These are phyloP conservation scores for sorghum (Sorghum bicolor) DNA, from an alignment of 176 grass and related monocot genomes.

Conservation along the genomic window DNA sequence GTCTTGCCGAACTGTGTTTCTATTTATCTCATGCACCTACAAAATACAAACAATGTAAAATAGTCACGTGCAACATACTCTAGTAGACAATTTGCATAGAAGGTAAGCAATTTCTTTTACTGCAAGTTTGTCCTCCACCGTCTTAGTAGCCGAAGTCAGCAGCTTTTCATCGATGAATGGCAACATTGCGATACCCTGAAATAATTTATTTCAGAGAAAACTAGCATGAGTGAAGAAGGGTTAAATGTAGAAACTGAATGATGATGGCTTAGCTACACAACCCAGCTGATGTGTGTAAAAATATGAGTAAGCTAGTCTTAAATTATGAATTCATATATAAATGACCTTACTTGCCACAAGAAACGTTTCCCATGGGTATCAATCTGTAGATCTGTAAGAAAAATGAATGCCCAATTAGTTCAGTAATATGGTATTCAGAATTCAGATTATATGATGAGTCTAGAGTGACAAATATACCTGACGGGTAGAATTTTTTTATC, in stretches of 20 bases:
- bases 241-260: background rate
- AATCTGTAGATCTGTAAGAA: conserved; percentile 38
- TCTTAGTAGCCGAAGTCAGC: conserved; percentile 40
- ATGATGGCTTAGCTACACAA: background rate
- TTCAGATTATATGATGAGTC: background rate
- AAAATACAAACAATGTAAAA: background rate
- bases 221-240: background rate
- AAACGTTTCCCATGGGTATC: conserved; percentile 58
- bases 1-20: conserved; percentile 40
- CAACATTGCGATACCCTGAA: conserved; percentile 40
- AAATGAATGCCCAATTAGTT: background rate
- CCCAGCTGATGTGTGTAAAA: background rate
- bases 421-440: background rate
- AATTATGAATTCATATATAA: background rate
- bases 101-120: conserved; percentile 28
- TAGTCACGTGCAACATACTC: background rate
- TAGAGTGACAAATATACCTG: conserved; percentile 30
- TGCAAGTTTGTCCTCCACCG: conserved; percentile 29
- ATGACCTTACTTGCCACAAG: conserved; percentile 51
- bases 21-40: conserved; percentile 38
- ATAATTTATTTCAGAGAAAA: background rate
- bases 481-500: conserved; percentile 44
- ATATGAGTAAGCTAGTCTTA: background rate
- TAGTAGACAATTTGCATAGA: background rate
- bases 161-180: conserved; percentile 55